Evolutionary conservation across 1,284 basidiomycete species (phyloP).

Genomic region (Naganishia sp.): DNA sequence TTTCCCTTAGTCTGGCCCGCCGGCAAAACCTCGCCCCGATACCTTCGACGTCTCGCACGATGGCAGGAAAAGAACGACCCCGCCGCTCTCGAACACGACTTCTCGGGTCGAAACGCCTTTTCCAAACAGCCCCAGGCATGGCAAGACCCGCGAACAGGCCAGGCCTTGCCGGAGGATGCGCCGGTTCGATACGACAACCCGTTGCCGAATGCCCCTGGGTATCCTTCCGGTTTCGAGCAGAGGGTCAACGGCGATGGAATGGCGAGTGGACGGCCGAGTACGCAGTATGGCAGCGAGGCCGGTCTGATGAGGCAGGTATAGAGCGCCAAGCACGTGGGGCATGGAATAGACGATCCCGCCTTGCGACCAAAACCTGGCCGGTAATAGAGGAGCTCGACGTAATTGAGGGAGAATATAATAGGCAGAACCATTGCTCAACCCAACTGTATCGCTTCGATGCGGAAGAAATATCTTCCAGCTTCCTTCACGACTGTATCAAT

Average conservation of each 20-base stretch:
- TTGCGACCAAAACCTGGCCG: too few relatives aligned
- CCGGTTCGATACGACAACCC: background rate
- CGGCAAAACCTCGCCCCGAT: constrained; percentile 53
- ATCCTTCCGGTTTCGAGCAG: background rate
- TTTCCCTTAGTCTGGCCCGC: constrained; percentile 41
- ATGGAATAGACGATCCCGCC: too few relatives aligned
- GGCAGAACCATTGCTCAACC: too few relatives aligned
- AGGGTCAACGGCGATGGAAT: constrained; percentile 5
- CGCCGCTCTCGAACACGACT: constrained; percentile 43
- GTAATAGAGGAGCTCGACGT: too few relatives aligned
- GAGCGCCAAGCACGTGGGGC: background rate
- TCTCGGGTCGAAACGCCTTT: constrained; percentile 42
- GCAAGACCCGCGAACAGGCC: constrained; percentile 28
- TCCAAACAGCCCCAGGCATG: constrained; percentile 14
- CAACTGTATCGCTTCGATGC: too few relatives aligned
- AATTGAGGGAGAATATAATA: too few relatives aligned
- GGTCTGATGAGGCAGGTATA: constrained; percentile 28
- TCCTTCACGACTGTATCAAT: too few relatives aligned
- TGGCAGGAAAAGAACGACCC: constrained; percentile 50
- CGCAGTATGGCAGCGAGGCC: constrained; percentile 28
- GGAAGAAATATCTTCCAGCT: too few relatives aligned
- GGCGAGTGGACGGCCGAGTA: constrained; percentile 28
- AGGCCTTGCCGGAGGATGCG: constrained; percentile 25
- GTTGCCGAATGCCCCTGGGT: constrained; percentile 24
- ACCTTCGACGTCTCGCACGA: constrained; percentile 50